Conservation (phyloP, 805 yeast species). For the Zygosaccharomyces pseudorouxii region DNA sequence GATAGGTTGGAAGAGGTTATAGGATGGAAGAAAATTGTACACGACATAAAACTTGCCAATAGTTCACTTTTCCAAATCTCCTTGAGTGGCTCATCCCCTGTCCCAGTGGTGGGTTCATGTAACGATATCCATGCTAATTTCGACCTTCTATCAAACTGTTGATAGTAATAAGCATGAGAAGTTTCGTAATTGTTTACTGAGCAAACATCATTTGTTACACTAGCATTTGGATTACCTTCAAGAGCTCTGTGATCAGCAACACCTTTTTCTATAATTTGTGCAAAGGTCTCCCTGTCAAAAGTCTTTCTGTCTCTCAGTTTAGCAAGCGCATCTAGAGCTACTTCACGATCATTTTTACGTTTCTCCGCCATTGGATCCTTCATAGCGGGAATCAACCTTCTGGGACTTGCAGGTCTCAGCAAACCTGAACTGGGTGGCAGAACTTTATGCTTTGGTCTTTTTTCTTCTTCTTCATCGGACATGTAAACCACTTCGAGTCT, state of each 20-base stretch:
- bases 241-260: conserved; percentile 23
- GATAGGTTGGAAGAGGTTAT: not conserved
- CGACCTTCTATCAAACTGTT: conserved; percentile 24
- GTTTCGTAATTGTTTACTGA: conserved; percentile 25
- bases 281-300: conserved; percentile 11
- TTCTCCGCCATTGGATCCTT: conserved; percentile 17
- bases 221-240: conserved; percentile 12
- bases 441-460: not conserved
- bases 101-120: conserved; percentile 2
- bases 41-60: conserved; percentile 10
- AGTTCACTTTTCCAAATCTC: conserved; percentile 16
- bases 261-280: conserved; percentile 21
- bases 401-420: conserved; percentile 5
- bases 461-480: conserved; percentile 2
- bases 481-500: conserved; percentile 2
- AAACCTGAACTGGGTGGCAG: conserved; percentile 2
- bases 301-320: conserved; percentile 8
- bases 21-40: conserved; percentile 10
- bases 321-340: conserved; percentile 14
- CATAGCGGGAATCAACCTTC: not conserved
- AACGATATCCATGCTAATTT: conserved; percentile 15
- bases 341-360: conserved; percentile 17
- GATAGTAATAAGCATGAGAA: conserved; percentile 24
- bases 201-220: conserved; percentile 32
- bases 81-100: conserved; percentile 2